Base-by-base conservation (phyloP, 2,329 filamentous ascomycete genomes). In the Colletotrichum kahawae region DNA sequence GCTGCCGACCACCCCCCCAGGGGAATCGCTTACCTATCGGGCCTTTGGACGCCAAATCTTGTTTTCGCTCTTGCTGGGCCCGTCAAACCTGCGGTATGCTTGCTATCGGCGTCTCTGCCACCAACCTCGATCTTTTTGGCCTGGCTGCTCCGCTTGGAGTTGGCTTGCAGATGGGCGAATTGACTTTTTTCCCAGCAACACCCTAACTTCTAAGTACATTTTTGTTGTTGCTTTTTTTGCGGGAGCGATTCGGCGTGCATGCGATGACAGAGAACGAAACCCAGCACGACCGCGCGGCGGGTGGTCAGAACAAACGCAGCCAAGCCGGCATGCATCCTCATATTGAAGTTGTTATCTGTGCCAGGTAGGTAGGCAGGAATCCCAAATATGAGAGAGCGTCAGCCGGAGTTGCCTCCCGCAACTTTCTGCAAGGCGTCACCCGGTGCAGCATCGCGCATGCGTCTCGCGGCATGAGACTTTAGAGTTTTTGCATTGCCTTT, bases 31-130 rank as follows among this genome's bases (percentile, higher is more conserved):
- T 34, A 57, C 36, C 43, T 67, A 72, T 75, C 68, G 69, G 72
- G 56, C 63, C 69, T 72, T 72, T 72, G 57, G 24, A 34, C 34
- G 36, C 29, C 56, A 43, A 67, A 71, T 71, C 71, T 74, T 74
- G 72, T 63, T 67, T 71, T 34, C 1, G 21, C 24, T 24, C 24
- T 24, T 24, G 24, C 24, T 24, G 24, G 24, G 24, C 7, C 5
- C 54, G 54, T 31, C 24, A 2, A 57, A 57, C 24, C 54, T 57
- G 27, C 27, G 24, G 54, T 27, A 29, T 57, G 54, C 24, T 29
- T 31, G 54, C 54, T 18, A 24, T 29, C 24, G 14, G 7, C 24
- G 24, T 57, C 54, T 57, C 54, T 29, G 13, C 27, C 54, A 29
- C 27, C 54, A 57, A 24, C 24, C 43, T 48, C 43, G 36, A 54